Evolutionary conservation across 2,329 filamentous ascomycete species (phyloP).

Genomic region (Eutypa lata): DNA sequence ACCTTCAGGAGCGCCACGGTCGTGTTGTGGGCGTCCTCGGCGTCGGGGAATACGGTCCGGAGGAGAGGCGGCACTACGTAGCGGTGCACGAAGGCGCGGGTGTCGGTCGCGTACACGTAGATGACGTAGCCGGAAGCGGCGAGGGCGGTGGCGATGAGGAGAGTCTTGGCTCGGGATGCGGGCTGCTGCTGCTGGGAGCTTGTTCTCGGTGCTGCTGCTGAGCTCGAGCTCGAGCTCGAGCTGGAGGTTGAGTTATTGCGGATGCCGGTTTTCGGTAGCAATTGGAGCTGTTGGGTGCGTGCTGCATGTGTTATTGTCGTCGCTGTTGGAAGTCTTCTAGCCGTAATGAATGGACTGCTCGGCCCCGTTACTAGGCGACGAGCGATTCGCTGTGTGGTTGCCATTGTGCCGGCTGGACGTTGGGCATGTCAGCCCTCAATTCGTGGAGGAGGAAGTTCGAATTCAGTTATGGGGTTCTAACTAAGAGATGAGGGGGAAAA

Average conservation of each 20-base stretch:
- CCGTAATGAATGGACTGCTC: slow-evolving; percentile 10
- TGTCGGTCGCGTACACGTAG: slow-evolving; percentile 73
- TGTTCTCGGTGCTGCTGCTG: slow-evolving; percentile 3
- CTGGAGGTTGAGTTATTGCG: slow-evolving; percentile 17
- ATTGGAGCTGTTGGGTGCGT: not conserved
- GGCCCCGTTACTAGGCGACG: slow-evolving; percentile 14
- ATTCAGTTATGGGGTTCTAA: not conserved
- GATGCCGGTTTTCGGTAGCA: slow-evolving; percentile 12
- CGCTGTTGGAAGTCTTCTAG: slow-evolving; percentile 12
- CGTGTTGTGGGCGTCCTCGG: slow-evolving; percentile 87
- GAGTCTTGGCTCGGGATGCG: slow-evolving; percentile 32
- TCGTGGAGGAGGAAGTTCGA: slow-evolving; percentile 12
- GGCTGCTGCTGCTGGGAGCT: slow-evolving; percentile 24
- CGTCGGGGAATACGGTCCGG: slow-evolving; percentile 66
- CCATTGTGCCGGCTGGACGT: slow-evolving; percentile 19
- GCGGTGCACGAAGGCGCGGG: slow-evolving; percentile 66
- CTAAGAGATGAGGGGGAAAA: not conserved
- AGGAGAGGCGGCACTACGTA: slow-evolving; percentile 65
- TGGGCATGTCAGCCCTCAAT: slow-evolving; percentile 29
- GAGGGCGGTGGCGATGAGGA: slow-evolving; percentile 39
- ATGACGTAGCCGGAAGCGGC: slow-evolving; percentile 41
- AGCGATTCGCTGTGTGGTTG: slow-evolving; percentile 19
- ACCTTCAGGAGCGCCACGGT: slow-evolving; percentile 69
- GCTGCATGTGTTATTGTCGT: too few species aligned
- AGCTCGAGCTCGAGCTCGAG: not conserved